Conservation (phyloP, 495 filamentous ascomycete species). For the Aeminium ludgeri region DNA sequence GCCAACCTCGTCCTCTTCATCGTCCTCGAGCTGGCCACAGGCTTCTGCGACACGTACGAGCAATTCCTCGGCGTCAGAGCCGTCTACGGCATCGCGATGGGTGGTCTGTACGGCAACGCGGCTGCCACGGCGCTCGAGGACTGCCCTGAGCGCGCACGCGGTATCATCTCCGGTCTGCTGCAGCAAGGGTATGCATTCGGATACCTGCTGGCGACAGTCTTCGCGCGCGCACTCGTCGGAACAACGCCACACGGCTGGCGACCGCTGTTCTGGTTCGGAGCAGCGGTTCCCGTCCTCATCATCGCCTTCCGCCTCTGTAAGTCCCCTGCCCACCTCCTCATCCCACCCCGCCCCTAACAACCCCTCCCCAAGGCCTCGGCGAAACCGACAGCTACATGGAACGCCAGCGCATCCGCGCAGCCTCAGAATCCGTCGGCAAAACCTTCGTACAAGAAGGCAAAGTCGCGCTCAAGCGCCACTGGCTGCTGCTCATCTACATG, state of each 20-base stretch:
- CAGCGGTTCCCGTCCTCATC: slow-evolving; percentile 61
- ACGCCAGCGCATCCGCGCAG: slow-evolving; percentile 41
- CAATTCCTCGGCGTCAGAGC: slow-evolving; percentile 67
- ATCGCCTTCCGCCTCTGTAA: slow-evolving; percentile 52
- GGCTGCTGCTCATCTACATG: slow-evolving; percentile 62
- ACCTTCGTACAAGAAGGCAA: slow-evolving; percentile 63
- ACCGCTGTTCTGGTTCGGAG: slow-evolving; percentile 79
- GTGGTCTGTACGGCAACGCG: slow-evolving; percentile 73
- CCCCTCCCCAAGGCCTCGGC: slow-evolving; percentile 32
- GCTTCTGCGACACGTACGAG: slow-evolving; percentile 59
- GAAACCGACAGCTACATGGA: slow-evolving; percentile 56
- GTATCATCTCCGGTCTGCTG: slow-evolving; percentile 63
- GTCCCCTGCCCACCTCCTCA: neutral
- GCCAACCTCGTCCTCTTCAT: slow-evolving; percentile 74
- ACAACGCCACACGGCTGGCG: slow-evolving; percentile 60
- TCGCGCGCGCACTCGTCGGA: slow-evolving; percentile 48
- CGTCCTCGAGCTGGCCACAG: slow-evolving; percentile 59
- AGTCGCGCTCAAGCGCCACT: slow-evolving; percentile 58
- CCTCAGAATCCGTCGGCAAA: slow-evolving; percentile 30
- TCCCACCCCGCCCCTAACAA: neutral
- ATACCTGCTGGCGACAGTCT: slow-evolving; percentile 64
- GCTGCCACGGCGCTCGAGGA: slow-evolving; percentile 78
- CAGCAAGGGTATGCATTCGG: slow-evolving; percentile 87
- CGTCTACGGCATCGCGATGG: slow-evolving; percentile 83
- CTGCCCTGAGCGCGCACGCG: slow-evolving; percentile 54